Conservation (phyloP, 306 rosid species). For the Albizia julibrissin region DNA sequence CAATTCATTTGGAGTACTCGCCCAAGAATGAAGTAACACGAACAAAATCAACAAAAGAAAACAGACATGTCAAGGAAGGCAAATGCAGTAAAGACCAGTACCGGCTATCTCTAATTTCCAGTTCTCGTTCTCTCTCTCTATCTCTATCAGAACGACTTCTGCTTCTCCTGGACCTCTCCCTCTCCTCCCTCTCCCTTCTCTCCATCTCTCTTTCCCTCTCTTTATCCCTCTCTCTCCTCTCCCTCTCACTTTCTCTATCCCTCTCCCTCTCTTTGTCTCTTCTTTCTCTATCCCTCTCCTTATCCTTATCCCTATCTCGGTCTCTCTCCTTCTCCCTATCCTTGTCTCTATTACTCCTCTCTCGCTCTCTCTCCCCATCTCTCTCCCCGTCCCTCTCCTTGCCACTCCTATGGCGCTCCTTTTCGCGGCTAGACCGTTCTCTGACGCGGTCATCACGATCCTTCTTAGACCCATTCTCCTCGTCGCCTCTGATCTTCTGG, state of each 20-base stretch:
- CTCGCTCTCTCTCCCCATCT: slow-evolving; percentile 48
- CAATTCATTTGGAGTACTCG: not conserved
- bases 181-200: slow-evolving; percentile 38
- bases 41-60: not conserved
- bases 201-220: slow-evolving; percentile 33
- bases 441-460: slow-evolving; percentile 50
- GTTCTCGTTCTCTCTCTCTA: slow-evolving; percentile 66
- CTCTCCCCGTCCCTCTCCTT: slow-evolving; percentile 44
- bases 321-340: slow-evolving; percentile 40
- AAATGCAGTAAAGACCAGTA: slow-evolving; percentile 27
- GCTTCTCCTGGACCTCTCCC: slow-evolving; percentile 29
- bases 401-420: slow-evolving; percentile 53
- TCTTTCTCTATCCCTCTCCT: slow-evolving; percentile 54
- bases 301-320: slow-evolving; percentile 35
- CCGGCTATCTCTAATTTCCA: slow-evolving; percentile 73
- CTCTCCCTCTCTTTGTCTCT: slow-evolving; percentile 38
- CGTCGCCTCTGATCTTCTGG: slow-evolving; percentile 61
- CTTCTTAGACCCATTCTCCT: slow-evolving; percentile 69
- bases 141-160: slow-evolving; percentile 48
- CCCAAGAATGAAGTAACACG: not conserved
- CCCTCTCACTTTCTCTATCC: too few species aligned
- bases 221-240: slow-evolving; percentile 2
- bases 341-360: slow-evolving; percentile 52
- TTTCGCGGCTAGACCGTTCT: slow-evolving; percentile 55
- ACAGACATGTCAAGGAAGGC: not conserved